A percentile compares a stretch with the other conserved stretches of the same genome.
Evolutionary conservation across 169 alveolate genomes (phyloP).

Genomic region (Cytauxzoon felis): DNA sequence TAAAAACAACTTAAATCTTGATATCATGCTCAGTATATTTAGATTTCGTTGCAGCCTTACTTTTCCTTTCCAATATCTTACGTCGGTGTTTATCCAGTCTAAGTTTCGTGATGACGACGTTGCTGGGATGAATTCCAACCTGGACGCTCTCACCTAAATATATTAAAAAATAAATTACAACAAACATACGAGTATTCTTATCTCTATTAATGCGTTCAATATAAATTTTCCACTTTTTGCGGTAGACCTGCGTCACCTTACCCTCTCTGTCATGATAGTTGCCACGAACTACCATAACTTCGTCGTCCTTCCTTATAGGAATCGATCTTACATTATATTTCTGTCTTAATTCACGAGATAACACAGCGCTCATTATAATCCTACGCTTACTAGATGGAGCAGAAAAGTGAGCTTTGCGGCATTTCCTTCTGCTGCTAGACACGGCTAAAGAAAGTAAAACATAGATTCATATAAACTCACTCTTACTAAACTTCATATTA

Average conservation of each 20-base stretch:
- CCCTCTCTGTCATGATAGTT: constrained; percentile 95
- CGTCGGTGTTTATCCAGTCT: constrained; percentile 92
- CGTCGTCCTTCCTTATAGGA: constrained; percentile 98
- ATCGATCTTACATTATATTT: constrained; percentile 93
- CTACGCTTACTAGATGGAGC: constrained; percentile 97
- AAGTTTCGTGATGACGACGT: constrained; percentile 93
- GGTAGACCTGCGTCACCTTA: constrained; percentile 94
- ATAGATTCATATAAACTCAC: constrained; percentile 21
- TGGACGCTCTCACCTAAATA: constrained; percentile 78
- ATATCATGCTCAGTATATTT: constrained; percentile 69
- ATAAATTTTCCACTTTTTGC: constrained; percentile 95
- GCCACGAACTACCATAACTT: constrained; percentile 96
- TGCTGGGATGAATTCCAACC: constrained; percentile 95
- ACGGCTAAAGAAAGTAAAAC: constrained; percentile 62
- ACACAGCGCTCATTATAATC: constrained; percentile 95
- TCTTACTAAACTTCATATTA: constrained; percentile 57
- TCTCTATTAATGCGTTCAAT: constrained; percentile 95
- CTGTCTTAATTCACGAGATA: constrained; percentile 92
- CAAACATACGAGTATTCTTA: constrained; percentile 85
- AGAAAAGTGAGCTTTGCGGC: constrained; percentile 96
- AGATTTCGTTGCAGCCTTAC: constrained; percentile 67
- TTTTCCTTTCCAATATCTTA: constrained; percentile 87
- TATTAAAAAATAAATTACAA: neutral
- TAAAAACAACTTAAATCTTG: constrained; percentile 16
- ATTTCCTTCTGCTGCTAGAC: constrained; percentile 88